Percentiles rank a stretch among this genome's conserved stretches.
Evolutionary conservation across 2,329 filamentous ascomycete genomes (phyloP).

Genomic region (Colletotrichum salicis): DNA sequence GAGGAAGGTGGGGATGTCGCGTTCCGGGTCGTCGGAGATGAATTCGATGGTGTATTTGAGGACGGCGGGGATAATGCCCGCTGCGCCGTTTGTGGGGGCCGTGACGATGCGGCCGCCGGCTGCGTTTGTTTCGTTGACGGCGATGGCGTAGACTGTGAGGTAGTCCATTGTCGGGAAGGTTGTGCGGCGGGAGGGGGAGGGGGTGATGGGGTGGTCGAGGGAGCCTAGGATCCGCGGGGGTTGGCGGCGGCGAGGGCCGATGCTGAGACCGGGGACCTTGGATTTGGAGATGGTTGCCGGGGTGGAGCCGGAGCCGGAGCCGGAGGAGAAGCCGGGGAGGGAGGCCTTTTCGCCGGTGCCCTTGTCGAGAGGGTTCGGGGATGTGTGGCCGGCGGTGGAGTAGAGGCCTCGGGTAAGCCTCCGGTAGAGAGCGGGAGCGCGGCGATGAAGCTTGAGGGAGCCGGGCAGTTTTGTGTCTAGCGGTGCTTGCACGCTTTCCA

Average conservation of each 20-base stretch:
- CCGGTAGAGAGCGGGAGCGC: constrained; percentile 57
- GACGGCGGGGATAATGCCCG: constrained; percentile 62
- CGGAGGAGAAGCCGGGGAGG: neutral
- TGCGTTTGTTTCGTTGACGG: constrained; percentile 64
- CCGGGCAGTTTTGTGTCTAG: constrained; percentile 54
- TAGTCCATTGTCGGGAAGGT: constrained; percentile 63
- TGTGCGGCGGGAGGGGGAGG: constrained; percentile 57
- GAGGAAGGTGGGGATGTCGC: constrained; percentile 60
- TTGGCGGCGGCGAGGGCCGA: constrained; percentile 44
- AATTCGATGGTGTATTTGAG: constrained; percentile 63
- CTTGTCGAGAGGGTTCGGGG: constrained; percentile 21
- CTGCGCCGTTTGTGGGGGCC: constrained; percentile 62
- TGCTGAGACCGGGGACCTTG: constrained; percentile 5
- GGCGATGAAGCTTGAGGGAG: constrained; percentile 58
- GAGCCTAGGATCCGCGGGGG: constrained; percentile 57
- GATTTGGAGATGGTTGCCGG: neutral
- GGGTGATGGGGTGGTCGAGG: constrained; percentile 56
- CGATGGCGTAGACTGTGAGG: constrained; percentile 61
- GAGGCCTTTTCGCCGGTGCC: constrained; percentile 9
- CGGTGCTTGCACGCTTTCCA: constrained; percentile 59
- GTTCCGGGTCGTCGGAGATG: constrained; percentile 60
- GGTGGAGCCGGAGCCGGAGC: neutral
- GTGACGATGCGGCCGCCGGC: constrained; percentile 62
- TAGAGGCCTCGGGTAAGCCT: constrained; percentile 59
- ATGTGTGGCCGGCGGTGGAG: constrained; percentile 45